Conservation (phyloP, 495 filamentous ascomycete species). For the Penicillium mononematosum region DNA sequence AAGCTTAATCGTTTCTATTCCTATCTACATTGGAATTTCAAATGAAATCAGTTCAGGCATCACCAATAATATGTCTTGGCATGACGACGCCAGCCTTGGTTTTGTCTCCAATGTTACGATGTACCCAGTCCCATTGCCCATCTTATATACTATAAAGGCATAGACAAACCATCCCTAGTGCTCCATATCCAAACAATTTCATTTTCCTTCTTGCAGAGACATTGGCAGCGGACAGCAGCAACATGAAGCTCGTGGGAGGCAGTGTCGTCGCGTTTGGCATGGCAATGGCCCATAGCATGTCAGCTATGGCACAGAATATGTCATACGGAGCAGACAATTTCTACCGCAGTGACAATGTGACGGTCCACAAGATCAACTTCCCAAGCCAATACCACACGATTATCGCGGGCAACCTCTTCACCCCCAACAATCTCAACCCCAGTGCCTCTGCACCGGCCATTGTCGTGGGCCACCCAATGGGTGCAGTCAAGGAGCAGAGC, state of each 20-base stretch:
- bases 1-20: too few species aligned
- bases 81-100: too few species aligned
- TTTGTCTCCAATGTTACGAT: too few species aligned
- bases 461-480: conserved; percentile 36
- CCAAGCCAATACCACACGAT: conserved; percentile 22
- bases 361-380: conserved; percentile 22
- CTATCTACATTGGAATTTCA: too few species aligned
- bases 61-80: too few species aligned
- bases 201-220: too few species aligned
- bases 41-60: too few species aligned
- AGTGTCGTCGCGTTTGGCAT: conserved; percentile 4
- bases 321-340: conserved; percentile 32
- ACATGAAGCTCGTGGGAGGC: conserved; percentile 4
- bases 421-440: conserved; percentile 14
- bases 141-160: too few species aligned
- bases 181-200: too few species aligned
- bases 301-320: conserved; percentile 29
- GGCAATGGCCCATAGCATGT: conserved; percentile 5
- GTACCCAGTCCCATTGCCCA: too few species aligned
- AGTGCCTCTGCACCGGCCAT: conserved; percentile 17
- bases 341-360: conserved; percentile 28
- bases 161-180: too few species aligned
- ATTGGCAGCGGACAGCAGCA: too few species aligned
- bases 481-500: conserved; percentile 44
- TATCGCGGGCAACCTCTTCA: conserved; percentile 27